Base-by-base conservation (phyloP, 23 red algal species). In the Chondrus crispus region DNA sequence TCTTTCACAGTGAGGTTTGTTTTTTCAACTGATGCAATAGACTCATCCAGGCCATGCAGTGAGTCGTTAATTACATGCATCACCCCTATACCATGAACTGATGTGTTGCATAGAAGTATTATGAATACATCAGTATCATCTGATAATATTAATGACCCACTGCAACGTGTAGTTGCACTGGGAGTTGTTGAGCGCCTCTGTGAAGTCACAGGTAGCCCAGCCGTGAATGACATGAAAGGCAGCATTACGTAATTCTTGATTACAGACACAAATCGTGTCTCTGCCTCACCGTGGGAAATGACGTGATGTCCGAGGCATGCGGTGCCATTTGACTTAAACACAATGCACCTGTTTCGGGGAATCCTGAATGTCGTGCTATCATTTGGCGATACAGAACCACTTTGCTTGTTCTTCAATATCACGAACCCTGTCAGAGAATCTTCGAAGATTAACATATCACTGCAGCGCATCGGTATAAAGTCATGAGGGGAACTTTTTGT, bases 51-150 rank as follows among this genome's bases (percentile, higher is more conserved):
- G 42, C 42, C 33, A 47, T 49, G 41, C 10, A 5, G 14, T 3
- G 3, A 12, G 20, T 48, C 19, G 41, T 4, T 46, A 41, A 47
- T 8, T 7, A 49, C 38, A 8, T 47, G 72, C 9, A 48, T 42
- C 2, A 78, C 33, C 8, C 8, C 2, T 11, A 4, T 3, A 14
- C 69, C 69, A 39, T 5, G 4, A 16, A 40, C 9, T 5, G 7
- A 4, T 39, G 13, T 40, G n/a, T 37, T 46, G 11, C 43, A n/a
- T 46, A 74, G 9, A 12, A 48, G 72, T 12, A 78, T 78, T 2
- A 78, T 46, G 41, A 48, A 78, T 22, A 78, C 5, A n/a, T 78
- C 72, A 3, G 72, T 78, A 48, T 78, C 72, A 78, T 78, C 72
- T 7, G 41, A 49, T 16, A 78, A 26, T 3, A 47, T n/a, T 4